A percentile compares a stretch with the other conserved stretches of the same genome.
These are phyloP conservation scores for Grosmannia clavigera DNA, from an alignment of 2,329 filamentous ascomycete genomes.

Conservation along the genomic window DNA sequence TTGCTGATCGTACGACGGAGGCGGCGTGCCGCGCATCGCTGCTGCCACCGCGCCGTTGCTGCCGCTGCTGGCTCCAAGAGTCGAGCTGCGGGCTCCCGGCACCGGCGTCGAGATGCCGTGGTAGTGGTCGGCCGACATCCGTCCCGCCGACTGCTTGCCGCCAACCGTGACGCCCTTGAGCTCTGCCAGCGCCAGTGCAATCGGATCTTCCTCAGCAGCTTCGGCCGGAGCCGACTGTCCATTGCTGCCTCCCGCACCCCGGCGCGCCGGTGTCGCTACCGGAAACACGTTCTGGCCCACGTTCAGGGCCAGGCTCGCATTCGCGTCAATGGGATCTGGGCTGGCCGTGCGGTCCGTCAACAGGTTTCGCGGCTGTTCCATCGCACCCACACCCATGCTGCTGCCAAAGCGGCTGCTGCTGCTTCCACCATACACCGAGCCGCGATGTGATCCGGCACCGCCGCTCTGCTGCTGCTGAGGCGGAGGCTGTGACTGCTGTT, in stretches of 20 bases:
- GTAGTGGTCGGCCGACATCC: constrained; percentile 93
- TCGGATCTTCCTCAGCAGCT: constrained; percentile 71
- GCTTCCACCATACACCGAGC: constrained; percentile 6
- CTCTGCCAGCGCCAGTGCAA: constrained; percentile 83
- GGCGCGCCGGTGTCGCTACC: constrained; percentile 58
- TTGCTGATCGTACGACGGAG: constrained; percentile 72
- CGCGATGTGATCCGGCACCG: background rate
- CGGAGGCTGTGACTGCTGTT: constrained; percentile 8
- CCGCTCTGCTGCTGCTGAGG: background rate
- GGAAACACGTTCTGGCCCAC: constrained; percentile 94
- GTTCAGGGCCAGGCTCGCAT: constrained; percentile 85
- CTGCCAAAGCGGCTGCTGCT: background rate
- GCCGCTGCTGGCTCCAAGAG: constrained; percentile 15
- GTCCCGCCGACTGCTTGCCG: constrained; percentile 59
- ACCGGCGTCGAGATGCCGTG: constrained; percentile 83
- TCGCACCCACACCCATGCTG: background rate
- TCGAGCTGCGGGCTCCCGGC: constrained; percentile 31
- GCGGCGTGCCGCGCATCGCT: constrained; percentile 61
- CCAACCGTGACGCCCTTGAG: constrained; percentile 63
- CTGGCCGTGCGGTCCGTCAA: constrained; percentile 41
- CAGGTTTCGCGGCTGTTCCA: constrained; percentile 22
- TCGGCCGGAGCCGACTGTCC: constrained; percentile 34
- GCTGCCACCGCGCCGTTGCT: constrained; percentile 33
- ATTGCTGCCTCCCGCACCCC: constrained; percentile 13
- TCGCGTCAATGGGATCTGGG: constrained; percentile 79